Conservation (phyloP, 164 flowering plant genomes). For the Buxus sempervirens region DNA sequence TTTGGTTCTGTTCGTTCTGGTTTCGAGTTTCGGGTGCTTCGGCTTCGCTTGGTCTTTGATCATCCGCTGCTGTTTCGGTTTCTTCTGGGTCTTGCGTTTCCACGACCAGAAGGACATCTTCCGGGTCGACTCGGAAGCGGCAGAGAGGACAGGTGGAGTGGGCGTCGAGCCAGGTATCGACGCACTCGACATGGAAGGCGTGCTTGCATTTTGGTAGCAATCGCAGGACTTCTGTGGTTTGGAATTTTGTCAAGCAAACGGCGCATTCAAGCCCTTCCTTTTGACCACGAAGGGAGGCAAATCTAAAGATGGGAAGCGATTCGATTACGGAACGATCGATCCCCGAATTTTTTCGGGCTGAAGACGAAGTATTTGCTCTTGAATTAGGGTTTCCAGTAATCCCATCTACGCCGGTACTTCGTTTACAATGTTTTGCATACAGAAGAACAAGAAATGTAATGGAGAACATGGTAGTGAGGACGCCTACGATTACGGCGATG, state of each 20-base stretch:
- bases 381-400: constrained; percentile 1
- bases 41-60: neutral
- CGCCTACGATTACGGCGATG: constrained; percentile 57
- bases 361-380: neutral
- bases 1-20: neutral
- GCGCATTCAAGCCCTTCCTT: constrained; percentile 93
- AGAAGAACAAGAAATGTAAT: constrained; percentile 75
- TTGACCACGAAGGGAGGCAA: constrained; percentile 57
- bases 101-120: constrained; percentile 61
- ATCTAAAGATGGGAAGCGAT: constrained; percentile 75
- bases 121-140: constrained; percentile 85
- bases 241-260: constrained; percentile 70
- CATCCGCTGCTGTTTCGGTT: neutral
- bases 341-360: constrained; percentile 61
- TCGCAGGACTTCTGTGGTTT: constrained; percentile 54
- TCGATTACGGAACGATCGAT: constrained; percentile 63
- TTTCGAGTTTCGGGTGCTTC: neutral
- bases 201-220: constrained; percentile 91
- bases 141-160: constrained; percentile 98
- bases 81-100: constrained; percentile 9
- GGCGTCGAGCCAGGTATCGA: constrained; percentile 94
- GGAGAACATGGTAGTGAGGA: constrained; percentile 71
- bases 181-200: constrained; percentile 93
- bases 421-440: constrained; percentile 75
- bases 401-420: constrained; percentile 12